Evolutionary conservation across 306 rosid species (phyloP), one percentile per base, ranked within the genome.

Genomic region (Lathyrus oleraceus): DNA sequence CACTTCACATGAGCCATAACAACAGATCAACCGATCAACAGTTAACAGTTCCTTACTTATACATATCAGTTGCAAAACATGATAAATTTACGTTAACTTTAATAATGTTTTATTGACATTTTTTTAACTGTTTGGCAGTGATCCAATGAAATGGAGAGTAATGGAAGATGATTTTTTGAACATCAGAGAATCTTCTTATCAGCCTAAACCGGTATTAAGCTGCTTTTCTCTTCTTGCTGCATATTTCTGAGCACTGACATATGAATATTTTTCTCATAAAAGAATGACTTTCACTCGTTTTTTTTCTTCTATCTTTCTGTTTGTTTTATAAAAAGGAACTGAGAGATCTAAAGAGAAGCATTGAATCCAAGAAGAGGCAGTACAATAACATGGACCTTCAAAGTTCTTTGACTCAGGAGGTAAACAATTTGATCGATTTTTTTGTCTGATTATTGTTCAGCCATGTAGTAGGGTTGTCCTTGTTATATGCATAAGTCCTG

Each of bases 361-460:
- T 74, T 67, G 90, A 86, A 78, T 84, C 82, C 53, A 81, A 67
- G 85, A 81, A 75, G 84, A 79, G 81, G 79, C 87, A 76, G 40
- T 23, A 75, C 74, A 39, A 61, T 32, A 72, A 72, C 42, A 71
- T 80, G 57, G 74, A 85, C 72, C 83, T 71, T 80, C 84, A 90
- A 67, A 78, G 71, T 77, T 90, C 94, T 68, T 85, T 90, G 84
- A 84, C 83, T 61, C 84, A 78, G 69, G 97, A 90, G 97, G 96
- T 90, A 83, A 36, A 59, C 45, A 58, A 60, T 73, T 65, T 70
- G 43, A 61, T 59, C 21, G 47, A 21, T 19, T 32, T 32, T 32
- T 32, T 32, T 28, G 51, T 44, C 17, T 44, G 6, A 42, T 58
- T 20, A 14, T 47, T 67, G 13, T 58, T 59, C 25, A 65, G 19